These are phyloP conservation scores for Yamadazyma mexicana DNA, from an alignment of 1,139 yeast genomes.

Conservation along the genomic window DNA sequence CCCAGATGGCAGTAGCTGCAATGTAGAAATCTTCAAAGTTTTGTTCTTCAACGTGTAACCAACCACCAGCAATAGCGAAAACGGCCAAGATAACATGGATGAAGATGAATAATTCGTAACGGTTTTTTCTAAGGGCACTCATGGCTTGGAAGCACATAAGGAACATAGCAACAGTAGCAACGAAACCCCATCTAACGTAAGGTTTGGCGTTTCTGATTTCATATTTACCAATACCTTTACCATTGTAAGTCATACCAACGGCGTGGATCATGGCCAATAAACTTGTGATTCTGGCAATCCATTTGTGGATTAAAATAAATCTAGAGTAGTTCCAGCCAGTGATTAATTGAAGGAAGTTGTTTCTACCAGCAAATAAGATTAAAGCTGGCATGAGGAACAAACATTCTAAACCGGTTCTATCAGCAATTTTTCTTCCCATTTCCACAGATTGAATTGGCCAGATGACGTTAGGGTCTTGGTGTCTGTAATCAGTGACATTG, in stretches of 20 bases:
- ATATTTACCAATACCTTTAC: constrained; percentile 34
- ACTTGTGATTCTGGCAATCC: constrained; percentile 55
- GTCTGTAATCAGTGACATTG: constrained; percentile 39
- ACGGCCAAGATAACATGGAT: constrained; percentile 60
- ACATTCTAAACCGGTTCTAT: constrained; percentile 57
- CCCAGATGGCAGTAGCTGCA: constrained; percentile 65
- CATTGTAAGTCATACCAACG: constrained; percentile 45
- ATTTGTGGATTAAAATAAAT: constrained; percentile 64
- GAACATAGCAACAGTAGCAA: constrained; percentile 39
- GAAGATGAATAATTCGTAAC: constrained; percentile 64
- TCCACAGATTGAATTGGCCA: constrained; percentile 36
- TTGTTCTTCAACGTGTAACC: constrained; percentile 52
- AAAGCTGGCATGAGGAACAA: constrained; percentile 51
- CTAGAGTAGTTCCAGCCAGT: constrained; percentile 69
- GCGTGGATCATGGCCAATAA: constrained; percentile 51
- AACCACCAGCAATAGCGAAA: constrained; percentile 56
- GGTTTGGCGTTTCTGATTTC: constrained; percentile 33
- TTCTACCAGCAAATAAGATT: constrained; percentile 63
- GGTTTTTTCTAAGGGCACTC: constrained; percentile 51
- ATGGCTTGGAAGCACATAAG: constrained; percentile 49
- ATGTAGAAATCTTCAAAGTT: constrained; percentile 48
- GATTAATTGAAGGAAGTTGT: constrained; percentile 60
- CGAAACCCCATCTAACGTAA: constrained; percentile 57
- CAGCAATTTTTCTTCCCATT: constrained; percentile 57
- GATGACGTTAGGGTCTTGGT: constrained; percentile 33